Conservation (phyloP, 305 asterid genomes). For the Lippia alba region DNA sequence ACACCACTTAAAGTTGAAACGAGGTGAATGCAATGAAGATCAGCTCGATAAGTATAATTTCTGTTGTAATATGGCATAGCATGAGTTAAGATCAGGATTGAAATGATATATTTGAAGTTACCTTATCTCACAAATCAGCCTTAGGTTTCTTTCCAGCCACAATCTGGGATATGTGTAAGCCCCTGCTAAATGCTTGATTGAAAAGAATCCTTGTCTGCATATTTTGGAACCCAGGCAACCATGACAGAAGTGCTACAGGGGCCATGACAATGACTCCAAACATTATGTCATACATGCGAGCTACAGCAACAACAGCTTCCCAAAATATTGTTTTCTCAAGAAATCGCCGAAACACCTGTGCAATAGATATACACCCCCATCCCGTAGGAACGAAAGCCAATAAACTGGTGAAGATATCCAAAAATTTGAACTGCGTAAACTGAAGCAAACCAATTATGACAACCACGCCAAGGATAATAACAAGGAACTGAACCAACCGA, state of each 20-base stretch:
- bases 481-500: slow-evolving; percentile 56
- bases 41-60: background rate
- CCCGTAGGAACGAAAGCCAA: slow-evolving; percentile 89
- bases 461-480: slow-evolving; percentile 56
- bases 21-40: background rate
- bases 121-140: slow-evolving; percentile 61
- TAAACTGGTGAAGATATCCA: slow-evolving; percentile 76
- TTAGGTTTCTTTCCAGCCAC: slow-evolving; percentile 78
- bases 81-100: slow-evolving; percentile 4
- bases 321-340: slow-evolving; percentile 64
- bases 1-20: background rate
- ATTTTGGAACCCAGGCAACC: slow-evolving; percentile 94
- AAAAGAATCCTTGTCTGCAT: slow-evolving; percentile 94
- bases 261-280: slow-evolving; percentile 81
- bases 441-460: slow-evolving; percentile 59
- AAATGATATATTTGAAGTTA: slow-evolving; percentile 29
- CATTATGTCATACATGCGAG: slow-evolving; percentile 81
- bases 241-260: slow-evolving; percentile 79
- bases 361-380: slow-evolving; percentile 80
- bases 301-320: slow-evolving; percentile 70
- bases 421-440: slow-evolving; percentile 65
- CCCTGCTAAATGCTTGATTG: slow-evolving; percentile 91
- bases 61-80: background rate
- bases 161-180: slow-evolving; percentile 85
- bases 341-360: slow-evolving; percentile 75